These are phyloP conservation scores for Erythrophleum fordii DNA, from an alignment of 306 rosid genomes.

Conservation along the genomic window DNA sequence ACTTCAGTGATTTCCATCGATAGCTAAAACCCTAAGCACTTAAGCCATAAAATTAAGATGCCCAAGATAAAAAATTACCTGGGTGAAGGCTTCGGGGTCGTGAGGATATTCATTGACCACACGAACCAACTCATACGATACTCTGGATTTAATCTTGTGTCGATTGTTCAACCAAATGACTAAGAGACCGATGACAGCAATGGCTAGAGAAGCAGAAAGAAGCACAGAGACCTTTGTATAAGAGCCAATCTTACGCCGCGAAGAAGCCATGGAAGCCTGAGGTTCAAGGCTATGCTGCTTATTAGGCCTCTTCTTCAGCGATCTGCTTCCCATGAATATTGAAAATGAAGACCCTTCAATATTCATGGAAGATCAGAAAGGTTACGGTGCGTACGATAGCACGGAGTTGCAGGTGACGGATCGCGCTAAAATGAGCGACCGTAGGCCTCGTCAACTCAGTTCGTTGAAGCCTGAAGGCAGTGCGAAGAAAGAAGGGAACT, in stretches of 20 bases:
- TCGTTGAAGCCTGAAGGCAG: neutral
- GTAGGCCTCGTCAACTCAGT: neutral
- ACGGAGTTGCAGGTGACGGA: slow-evolving; percentile 3
- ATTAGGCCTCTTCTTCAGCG: slow-evolving; percentile 53
- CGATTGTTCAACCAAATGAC: slow-evolving; percentile 54
- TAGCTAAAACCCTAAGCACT: neutral
- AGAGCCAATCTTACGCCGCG: slow-evolving; percentile 36
- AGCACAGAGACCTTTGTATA: slow-evolving; percentile 35
- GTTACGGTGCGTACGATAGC: slow-evolving; percentile 26
- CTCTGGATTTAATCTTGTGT: slow-evolving; percentile 20
- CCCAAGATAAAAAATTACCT: slow-evolving; percentile 47
- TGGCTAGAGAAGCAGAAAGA: slow-evolving; percentile 38
- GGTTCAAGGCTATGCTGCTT: slow-evolving; percentile 44
- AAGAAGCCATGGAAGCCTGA: slow-evolving; percentile 43
- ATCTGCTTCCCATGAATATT: slow-evolving; percentile 60
- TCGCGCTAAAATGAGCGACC: slow-evolving; percentile 41
- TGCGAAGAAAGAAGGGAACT: neutral
- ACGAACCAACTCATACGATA: slow-evolving; percentile 51
- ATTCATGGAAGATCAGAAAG: slow-evolving; percentile 32
- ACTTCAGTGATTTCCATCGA: neutral
- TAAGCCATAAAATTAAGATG: neutral
- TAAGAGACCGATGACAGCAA: slow-evolving; percentile 45
- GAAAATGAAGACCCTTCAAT: slow-evolving; percentile 16
- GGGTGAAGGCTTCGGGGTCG: slow-evolving; percentile 88
- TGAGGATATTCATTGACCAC: slow-evolving; percentile 88